A percentile compares a stretch with the other conserved stretches of the same genome.
Evolutionary conservation across 345 rosid species (phyloP).

Genomic region (Moricandia moricandioides): DNA sequence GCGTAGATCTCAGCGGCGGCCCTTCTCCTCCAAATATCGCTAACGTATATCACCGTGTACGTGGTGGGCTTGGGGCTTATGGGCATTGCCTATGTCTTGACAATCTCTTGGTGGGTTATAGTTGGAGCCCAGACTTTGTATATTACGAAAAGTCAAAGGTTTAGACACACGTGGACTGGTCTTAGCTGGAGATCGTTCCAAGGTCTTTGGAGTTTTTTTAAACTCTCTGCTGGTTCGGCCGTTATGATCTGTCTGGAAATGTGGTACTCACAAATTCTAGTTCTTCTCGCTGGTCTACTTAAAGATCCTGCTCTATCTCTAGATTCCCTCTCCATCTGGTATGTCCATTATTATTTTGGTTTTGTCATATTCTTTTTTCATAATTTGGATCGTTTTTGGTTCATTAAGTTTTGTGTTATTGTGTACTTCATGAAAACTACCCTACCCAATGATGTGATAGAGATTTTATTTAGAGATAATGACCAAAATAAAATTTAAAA

Average conservation of each 20-base stretch:
- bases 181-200: conserved; percentile 52
- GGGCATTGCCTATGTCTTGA: conserved; percentile 62
- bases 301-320: conserved; percentile 59
- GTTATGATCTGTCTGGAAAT: conserved; percentile 84
- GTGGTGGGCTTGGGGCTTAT: conserved; percentile 43
- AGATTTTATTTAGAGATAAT: no score
- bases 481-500: no score
- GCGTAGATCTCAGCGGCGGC: conserved; percentile 59
- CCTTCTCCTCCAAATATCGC: conserved; percentile 41
- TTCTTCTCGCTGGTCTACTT: conserved; percentile 70
- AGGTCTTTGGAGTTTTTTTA: conserved; percentile 63
- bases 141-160: conserved; percentile 42
- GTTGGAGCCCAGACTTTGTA: conserved; percentile 57
- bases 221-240: conserved; percentile 68
- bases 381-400: background rate
- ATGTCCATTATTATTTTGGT: background rate
- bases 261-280: conserved; percentile 75
- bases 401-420: background rate
- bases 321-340: conserved; percentile 77
- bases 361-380: background rate
- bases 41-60: conserved; percentile 53
- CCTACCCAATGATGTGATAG: background rate
- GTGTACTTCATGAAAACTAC: background rate
- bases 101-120: conserved; percentile 80
- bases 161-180: conserved; percentile 67